Percentiles rank a stretch among this genome's conserved stretches.
These are phyloP conservation scores for Colletotrichum limetticola DNA, from an alignment of 2,329 filamentous ascomycete species.

Conservation along the genomic window DNA sequence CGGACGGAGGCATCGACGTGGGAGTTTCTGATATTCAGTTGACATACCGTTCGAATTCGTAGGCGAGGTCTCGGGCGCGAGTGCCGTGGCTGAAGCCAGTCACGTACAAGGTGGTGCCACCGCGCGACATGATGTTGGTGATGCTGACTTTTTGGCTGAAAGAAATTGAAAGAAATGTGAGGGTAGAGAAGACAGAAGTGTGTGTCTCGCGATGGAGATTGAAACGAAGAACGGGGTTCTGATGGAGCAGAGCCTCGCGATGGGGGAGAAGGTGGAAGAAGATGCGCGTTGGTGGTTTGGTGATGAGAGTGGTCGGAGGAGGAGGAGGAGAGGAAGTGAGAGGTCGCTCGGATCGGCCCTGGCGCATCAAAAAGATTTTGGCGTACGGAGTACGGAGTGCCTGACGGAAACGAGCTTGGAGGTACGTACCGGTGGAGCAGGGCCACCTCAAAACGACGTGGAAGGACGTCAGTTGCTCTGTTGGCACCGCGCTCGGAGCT, in stretches of 20 bases:
- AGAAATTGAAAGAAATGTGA: conserved; percentile 15
- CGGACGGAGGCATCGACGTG: conserved; percentile 60
- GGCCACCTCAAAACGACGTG: not conserved
- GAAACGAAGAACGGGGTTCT: conserved; percentile 14
- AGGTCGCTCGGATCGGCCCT: conserved; percentile 21
- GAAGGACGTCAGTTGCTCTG: conserved; percentile 7
- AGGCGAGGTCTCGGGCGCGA: conserved; percentile 97
- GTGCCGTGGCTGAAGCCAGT: conserved; percentile 99
- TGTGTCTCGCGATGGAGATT: conserved; percentile 7
- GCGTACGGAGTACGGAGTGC: not conserved
- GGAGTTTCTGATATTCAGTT: conserved; percentile 52
- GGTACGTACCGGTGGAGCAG: not conserved
- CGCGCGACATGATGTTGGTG: conserved; percentile 80
- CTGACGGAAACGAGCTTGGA: not conserved
- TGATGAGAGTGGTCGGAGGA: conserved; percentile 23
- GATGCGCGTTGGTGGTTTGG: conserved; percentile 30
- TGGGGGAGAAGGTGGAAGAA: not conserved
- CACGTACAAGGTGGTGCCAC: conserved; percentile 95
- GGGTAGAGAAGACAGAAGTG: conserved; percentile 8
- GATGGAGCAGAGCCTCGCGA: conserved; percentile 28
- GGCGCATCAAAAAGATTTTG: conserved; percentile 34
- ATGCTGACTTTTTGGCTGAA: conserved; percentile 22
- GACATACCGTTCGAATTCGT: conserved; percentile 99
- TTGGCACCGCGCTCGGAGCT: not conserved
- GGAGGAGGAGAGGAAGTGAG: conserved; percentile 27